Evolutionary conservation across 345 rosid genomes (phyloP), one percentile per base, ranked within the genome.

Genomic region (Hypericum perforatum): DNA sequence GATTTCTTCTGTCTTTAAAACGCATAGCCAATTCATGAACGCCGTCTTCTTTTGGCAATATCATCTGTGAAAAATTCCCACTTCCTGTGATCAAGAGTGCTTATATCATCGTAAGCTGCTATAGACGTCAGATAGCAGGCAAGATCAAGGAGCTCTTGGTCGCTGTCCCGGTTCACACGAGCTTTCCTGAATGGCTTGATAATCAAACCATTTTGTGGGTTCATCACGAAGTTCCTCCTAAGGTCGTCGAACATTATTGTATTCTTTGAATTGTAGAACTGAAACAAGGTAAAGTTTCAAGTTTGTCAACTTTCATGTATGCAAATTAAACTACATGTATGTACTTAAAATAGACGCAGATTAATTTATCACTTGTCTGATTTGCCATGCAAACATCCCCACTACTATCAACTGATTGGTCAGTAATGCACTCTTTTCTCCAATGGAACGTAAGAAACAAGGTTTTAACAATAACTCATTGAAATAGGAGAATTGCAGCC

Each of bases 211-310:
- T 87, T 92, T 69, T 80, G 88, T 7, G 95, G 96, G 70, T 88
- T 92, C 96, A 92, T 85, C 66, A 88, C 94, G 39, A 81, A 92
- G 63, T 92, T 85, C 74, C 98, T 76, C 58, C 84, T 59, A 8
- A 88, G 70, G 59, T 92, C 96, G 54, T 92, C 98, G 50, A 92
- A 92, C 98, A 92, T 92, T 70, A 88, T 88, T n/a, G 95, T 88
- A 77, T 87, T 92, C 61, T 66, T 73, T 5, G 90, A 60, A 66
- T 62, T 76, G 78, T 88, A 88, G 53, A 75, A 85, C 98, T 88
- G 87, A 70, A 41, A 60, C 8, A 50, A 3, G 47, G 29, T 29
- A 52, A 55, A 29, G 36, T 5, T 22, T 22, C 32, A 22, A 8
- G 43, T 37, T 41, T 36, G 59, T 59, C 56, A 22, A 1, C 4